These are phyloP conservation scores for Anthoceros angustus DNA, from an alignment of 225 moss, liverwort and hornwort species.

Conservation along the genomic window DNA sequence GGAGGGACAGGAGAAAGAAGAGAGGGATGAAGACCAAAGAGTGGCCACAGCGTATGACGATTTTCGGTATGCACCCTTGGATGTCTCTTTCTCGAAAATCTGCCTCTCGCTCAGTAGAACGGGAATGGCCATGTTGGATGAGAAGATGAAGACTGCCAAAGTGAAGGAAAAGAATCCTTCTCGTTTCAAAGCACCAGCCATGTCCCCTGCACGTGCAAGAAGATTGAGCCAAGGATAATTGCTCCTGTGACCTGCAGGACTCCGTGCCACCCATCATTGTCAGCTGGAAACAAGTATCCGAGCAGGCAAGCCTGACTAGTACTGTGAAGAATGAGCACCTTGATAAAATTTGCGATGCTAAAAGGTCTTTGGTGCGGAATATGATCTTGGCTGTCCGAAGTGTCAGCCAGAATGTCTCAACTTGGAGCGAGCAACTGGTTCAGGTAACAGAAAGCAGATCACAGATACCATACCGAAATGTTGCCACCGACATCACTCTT, in stretches of 20 bases:
- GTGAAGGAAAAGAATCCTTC: conserved; percentile 1
- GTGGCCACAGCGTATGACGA: not conserved
- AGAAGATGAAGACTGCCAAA: conserved; percentile 4
- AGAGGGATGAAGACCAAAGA: not conserved
- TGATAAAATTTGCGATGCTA: not conserved
- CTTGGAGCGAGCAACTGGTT: not conserved
- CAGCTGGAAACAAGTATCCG: not conserved
- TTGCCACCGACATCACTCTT: conserved; percentile 93
- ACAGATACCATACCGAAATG: conserved; percentile 34
- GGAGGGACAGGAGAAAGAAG: conserved; percentile 1
- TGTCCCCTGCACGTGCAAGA: not conserved
- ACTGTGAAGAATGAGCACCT: not conserved
- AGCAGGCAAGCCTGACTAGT: not conserved
- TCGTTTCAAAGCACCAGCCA: not conserved
- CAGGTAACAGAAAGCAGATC: not conserved
- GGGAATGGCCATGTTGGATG: not conserved
- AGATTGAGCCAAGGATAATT: not conserved
- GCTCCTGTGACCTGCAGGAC: not conserved
- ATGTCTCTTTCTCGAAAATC: not conserved
- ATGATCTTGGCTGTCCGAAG: not conserved
- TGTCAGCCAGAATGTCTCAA: not conserved
- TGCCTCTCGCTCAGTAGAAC: conserved; percentile 3
- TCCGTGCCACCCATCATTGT: not conserved
- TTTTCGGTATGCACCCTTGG: not conserved
- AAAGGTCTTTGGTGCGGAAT: conserved; percentile 3